Base-by-base conservation (phyloP, 495 filamentous ascomycete genomes). In the Podospora appendiculata region DNA sequence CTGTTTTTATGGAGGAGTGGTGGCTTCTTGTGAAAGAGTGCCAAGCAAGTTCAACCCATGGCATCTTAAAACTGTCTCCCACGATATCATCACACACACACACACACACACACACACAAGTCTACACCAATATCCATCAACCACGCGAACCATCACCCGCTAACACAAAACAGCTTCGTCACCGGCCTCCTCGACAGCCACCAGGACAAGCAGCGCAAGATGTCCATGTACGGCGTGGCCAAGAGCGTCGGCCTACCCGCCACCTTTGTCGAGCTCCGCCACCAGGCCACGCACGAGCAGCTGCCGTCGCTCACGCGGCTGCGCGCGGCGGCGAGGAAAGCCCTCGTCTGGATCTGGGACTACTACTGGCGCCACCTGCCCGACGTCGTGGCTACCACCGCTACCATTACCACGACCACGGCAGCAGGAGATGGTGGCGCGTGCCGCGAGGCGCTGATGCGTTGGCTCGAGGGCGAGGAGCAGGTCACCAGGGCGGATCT, bases 211-310 rank as follows among this genome's bases (percentile, higher is more conserved):
- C 73, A 75, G 41, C 81, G 82, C 52, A 86, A 87, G 53, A 75
- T 81, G 61, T 84, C 84, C 61, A 96, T 96, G 91, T 90, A 89
- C 64, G 75, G 82, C 33, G 75, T 90, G 10, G 91, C 91, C 1
- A 76, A 80, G 58, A 82, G 82, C 47, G 75, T 93, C 14, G 86
- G 83, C 0, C 73, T 96, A 17, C 89, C 91, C 5, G 82, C 84
- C 8, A 83, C 86, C 0, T 93, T 95, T 65, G 90, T 96, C 36
- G 90, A 95, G 69, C 72, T 96, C 47, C 77, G 92, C 14, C 92
- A 97, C 61, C 85, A 93, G 64, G 87, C 87, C 34, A 93, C 89
- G 38, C 92, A 97, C 66, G 86, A 90, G 56, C 86, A 89, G 59
- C 70, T 95, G 49, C 91, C 92, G 1, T 80, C 82, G 1, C 69